Evolutionary conservation across 1,139 yeast genomes (phyloP).

Genomic region (Saccharomyces pastorianus): DNA sequence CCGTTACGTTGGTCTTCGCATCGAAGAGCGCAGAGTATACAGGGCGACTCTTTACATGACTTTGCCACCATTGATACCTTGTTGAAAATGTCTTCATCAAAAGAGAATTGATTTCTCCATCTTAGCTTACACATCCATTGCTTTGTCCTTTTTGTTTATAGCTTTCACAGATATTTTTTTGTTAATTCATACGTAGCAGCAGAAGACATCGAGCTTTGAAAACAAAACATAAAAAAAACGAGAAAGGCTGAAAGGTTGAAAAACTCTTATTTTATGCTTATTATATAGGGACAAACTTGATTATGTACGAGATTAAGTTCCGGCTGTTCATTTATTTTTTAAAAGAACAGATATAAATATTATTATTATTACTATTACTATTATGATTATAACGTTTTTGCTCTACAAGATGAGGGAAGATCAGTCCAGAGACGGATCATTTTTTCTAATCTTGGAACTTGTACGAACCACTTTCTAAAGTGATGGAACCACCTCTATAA

Average conservation of each 20-base stretch:
- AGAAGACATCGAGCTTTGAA: background rate
- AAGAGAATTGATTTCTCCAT: background rate
- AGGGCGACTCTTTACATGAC: background rate
- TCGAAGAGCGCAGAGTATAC: background rate
- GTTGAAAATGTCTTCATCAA: background rate
- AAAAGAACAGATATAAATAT: too few species aligned
- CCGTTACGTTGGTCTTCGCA: background rate
- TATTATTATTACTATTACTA: background rate
- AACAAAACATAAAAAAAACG: background rate
- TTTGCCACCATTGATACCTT: background rate
- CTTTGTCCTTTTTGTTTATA: background rate
- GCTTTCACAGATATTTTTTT: too few species aligned
- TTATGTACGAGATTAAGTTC: background rate
- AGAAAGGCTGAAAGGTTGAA: background rate
- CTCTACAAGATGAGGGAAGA: background rate
- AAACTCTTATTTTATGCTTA: background rate
- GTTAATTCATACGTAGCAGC: background rate
- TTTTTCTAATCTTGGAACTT: constrained; percentile 64
- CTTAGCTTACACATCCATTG: background rate
- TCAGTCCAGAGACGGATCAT: background rate
- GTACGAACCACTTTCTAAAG: constrained; percentile 82
- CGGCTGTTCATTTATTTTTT: background rate
- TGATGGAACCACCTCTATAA: constrained; percentile 91
- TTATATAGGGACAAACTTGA: background rate
- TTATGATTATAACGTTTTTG: background rate